Base-by-base conservation (phyloP, 345 rosid species). In the Murraya koenigii region DNA sequence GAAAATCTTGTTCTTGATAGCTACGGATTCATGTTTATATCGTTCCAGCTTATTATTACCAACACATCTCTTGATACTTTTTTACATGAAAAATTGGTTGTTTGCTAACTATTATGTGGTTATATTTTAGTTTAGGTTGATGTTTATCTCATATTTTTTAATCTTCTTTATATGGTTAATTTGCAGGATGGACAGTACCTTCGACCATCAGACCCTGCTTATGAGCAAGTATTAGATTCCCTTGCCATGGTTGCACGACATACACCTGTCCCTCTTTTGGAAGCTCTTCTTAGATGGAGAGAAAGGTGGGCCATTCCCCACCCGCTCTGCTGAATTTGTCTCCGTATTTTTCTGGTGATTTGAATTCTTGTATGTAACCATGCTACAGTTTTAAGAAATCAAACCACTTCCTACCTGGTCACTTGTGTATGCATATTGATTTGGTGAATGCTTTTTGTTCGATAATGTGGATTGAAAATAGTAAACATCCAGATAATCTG, bases 211-310 rank as follows among this genome's bases (percentile, higher is more conserved):
- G 97, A 96, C 78, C 99, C 98, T 74, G 97, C 98, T 28, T 96
- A 96, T 82, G 98, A 92, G 85, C 99, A 96, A 87, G 99, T 96
- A 63, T 76, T 96, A 60, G 98, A 92, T 90, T 96, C 98, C 26
- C 83, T 96, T 87, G 99, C 99, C 80, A 96, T 96, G 98, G 84
- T 94, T 87, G 98, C 99, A 0, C 91, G 90, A 23, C 99, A 96
- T 84, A 96, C 98, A 58, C 99, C 99, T 35, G 93, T 92, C 74
- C 99, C 98, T 67, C 98, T 96, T 82, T 70, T 94, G 60, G 99
- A 96, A 88, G 97, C 97, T 85, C 95, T 96, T 76, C 97, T 96
- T 69, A 86, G 80, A 84, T 96, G 99, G 99, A 89, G 99, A 84
- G 98, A 92, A 84, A 86, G 89, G 98, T 93, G 79, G 41, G 81